Evolutionary conservation across 2,329 filamentous ascomycete genomes (phyloP).

Genomic region (Dothideomycetes sp.): DNA sequence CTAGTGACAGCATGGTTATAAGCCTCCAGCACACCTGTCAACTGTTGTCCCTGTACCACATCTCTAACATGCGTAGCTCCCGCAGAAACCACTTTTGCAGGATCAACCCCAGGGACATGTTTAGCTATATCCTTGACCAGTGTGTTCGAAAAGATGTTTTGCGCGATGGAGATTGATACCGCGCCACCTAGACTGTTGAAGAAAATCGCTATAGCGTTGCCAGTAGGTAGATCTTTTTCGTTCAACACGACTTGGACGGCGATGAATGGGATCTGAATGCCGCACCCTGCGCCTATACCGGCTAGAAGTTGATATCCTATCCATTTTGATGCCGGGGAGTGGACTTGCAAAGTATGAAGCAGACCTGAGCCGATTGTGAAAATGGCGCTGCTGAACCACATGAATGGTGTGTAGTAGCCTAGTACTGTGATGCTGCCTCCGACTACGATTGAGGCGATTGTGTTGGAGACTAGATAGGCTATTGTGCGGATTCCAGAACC

Average conservation of each 20-base stretch:
- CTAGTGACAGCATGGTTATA: slow-evolving; percentile 55
- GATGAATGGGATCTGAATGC: slow-evolving; percentile 44
- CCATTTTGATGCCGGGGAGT: slow-evolving; percentile 37
- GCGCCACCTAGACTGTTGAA: slow-evolving; percentile 25
- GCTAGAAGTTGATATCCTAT: slow-evolving; percentile 46
- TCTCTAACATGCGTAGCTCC: slow-evolving; percentile 37
- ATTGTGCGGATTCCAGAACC: slow-evolving; percentile 43
- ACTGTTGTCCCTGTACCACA: slow-evolving; percentile 29
- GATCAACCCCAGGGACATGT: slow-evolving; percentile 32
- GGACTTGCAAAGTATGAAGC: slow-evolving; percentile 28
- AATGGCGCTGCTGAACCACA: slow-evolving; percentile 16
- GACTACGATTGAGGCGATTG: slow-evolving; percentile 17
- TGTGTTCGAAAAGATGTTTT: slow-evolving; percentile 44
- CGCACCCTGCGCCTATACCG: slow-evolving; percentile 40
- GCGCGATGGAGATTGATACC: slow-evolving; percentile 23
- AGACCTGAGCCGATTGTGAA: slow-evolving; percentile 22
- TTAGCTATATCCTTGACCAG: slow-evolving; percentile 45
- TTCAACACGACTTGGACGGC: slow-evolving; percentile 27
- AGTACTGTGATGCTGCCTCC: slow-evolving; percentile 19
- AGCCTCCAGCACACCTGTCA: slow-evolving; percentile 47
- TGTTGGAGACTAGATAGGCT: slow-evolving; percentile 26
- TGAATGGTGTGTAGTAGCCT: slow-evolving; percentile 20
- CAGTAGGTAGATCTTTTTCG: slow-evolving; percentile 44
- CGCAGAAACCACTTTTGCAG: slow-evolving; percentile 28
- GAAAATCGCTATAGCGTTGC: slow-evolving; percentile 26